Evolutionary conservation across 371 early-diverging fungal species (phyloP), one percentile per base, ranked within the genome.

Genomic region (Fennellomyces sp.): DNA sequence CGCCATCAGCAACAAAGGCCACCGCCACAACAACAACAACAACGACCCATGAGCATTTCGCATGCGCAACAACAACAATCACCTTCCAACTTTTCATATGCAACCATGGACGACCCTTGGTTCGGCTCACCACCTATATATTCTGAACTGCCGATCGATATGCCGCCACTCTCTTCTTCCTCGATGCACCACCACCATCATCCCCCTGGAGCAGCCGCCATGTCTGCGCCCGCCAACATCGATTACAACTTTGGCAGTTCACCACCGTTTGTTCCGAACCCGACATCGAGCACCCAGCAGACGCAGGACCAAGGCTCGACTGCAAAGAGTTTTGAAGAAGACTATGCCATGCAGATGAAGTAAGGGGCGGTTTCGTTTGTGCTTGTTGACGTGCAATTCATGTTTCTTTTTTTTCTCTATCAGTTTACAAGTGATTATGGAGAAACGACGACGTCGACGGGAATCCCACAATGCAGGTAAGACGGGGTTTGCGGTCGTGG

Each of bases 391-490:
- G 11, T 12, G 19, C 10, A 41, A 52, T 26, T 13, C 28, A 30
- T 5, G 19, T 12, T 28, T 21, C 33, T 38, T 58, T 50, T 42
- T 38, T 38, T 42, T 29, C 19, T 39, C 57, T 47, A 21, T 15
- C 66, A 77, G 78, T 57, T 61, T 78, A 60, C 78, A 78, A 42
- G 31, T 64, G 19, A 70, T 78, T 50, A 75, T 78, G 75, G 97
- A 97, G 63, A 96, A 96, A 69, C 83, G 94, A 6, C 81, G 96
- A 42, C 86, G 93, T 26, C 90, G 97, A 58, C 80, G 98, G 28
- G 98, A 96, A 78, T 91, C 93, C 26, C 98, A 97, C 79, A 97
- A 97, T 67, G 95, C 95, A 49, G 91, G 87, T 86, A 78, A 66
- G 62, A 19, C 7, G 5, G 25, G 15, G 17, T 13, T n/a, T 49